Base-by-base conservation (phyloP, 140 eudicot genomes). In the Cichorium intybus region DNA sequence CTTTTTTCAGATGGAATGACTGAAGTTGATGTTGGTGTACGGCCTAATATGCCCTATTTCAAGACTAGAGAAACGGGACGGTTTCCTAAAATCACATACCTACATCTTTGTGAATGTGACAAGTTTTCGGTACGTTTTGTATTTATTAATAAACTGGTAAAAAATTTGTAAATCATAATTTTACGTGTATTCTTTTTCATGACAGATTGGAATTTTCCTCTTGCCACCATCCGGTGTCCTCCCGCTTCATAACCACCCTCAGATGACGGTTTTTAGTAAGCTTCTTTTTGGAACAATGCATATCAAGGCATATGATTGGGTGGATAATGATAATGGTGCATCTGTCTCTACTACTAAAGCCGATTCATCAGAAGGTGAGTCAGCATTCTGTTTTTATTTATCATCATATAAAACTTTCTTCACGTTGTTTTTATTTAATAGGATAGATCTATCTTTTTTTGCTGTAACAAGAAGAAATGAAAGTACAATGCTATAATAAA, bases 181-280 rank as follows among this genome's bases (percentile, higher is more conserved):
- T 33, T 15, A 33, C 7, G 21, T 51, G 47, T 77, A 8, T 22
- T 24, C 18, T 45, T 62, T 28, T 10, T 35, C 62, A 12, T 66
- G 58, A 47, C 81, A 90, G 97, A 90, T 90, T 59, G 97, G 97
- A 46, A 80, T 90, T 56, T 90, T 90, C 76, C 85, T 94, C 55
- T 82, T 90, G 80, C 97, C 97, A 0, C 95, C 97, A 20, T 59
- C 85, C 15, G 88, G 88, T 68, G 95, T 90, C 60, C 81, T 90
- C 39, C 96, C 94, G 0, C 96, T 90, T 46, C 97, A 90, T 34
- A 84, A 90, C 50, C 97, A 90, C 63, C 97, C 97, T 17, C 88
- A 77, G 48, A 90, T 90, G 97, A 90, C 97, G 10, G 97, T 90
- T 54, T 84, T 90, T 57, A 75, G 96, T 77, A 90, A 87, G 81